phyloP scores from a whole-genome alignment of 176 grass and related monocot species.

The Oryza glumipatula region DNA sequence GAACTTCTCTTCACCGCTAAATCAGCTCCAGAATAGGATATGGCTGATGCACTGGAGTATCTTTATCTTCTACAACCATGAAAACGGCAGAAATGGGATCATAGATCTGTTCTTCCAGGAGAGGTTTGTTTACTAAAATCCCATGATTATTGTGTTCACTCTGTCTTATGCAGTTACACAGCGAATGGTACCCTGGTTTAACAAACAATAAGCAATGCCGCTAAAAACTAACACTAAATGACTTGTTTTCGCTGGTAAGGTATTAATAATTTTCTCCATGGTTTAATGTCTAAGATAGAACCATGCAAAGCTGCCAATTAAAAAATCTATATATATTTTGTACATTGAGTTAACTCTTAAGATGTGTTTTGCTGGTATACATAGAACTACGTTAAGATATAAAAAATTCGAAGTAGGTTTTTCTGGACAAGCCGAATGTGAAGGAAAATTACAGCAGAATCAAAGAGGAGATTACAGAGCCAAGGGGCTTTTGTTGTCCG shows the following conservation, averaged over 20 bases:
- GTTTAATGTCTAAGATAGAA: not conserved
- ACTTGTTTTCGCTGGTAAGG: not conserved
- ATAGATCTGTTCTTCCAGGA: conserved; percentile 98
- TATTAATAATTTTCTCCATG: not conserved
- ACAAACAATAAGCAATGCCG: not conserved
- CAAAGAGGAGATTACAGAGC: no score
- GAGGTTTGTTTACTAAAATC: conserved; percentile 52
- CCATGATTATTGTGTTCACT: not conserved
- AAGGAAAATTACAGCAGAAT: not conserved
- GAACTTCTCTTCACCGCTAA: conserved; percentile 81
- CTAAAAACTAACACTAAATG: not conserved
- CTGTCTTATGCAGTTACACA: not conserved
- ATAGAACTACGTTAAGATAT: not conserved
- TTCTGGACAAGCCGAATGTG: not conserved
- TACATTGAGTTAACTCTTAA: not conserved
- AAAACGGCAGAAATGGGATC: conserved; percentile 88
- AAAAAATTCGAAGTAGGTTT: not conserved
- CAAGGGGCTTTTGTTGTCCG: no score
- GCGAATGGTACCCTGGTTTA: not conserved
- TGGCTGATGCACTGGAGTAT: conserved; percentile 99
- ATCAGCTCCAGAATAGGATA: conserved; percentile 90
- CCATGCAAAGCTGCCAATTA: not conserved
- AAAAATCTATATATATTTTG: not conserved
- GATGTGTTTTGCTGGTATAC: not conserved
- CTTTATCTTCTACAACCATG: conserved; percentile 94